Base-by-base conservation (phyloP, 352 stramenopile species). In the Pythium apleroticum region DNA sequence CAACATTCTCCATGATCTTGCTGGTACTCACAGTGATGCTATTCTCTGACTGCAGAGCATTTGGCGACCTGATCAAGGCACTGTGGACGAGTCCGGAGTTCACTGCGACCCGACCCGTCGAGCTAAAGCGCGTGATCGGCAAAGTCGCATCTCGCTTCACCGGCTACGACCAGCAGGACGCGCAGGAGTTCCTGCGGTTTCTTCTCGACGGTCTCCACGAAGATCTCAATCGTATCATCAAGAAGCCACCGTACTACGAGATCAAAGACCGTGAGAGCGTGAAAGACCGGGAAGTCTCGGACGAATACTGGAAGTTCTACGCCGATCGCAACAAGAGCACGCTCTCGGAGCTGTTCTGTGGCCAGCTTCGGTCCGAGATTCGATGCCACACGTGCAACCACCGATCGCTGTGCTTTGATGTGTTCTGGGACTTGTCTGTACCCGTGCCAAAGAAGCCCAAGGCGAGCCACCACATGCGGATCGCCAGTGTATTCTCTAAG, bases 111-210 rank as follows among this genome's bases (percentile, higher is more conserved):
- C 73, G 79, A 11, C 84, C 87, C 7, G 71, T 83, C 14, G 77
- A 91, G 52, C 67, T 96, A 28, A 93, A 93, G 56, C 77, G 75
- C 20, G 75, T 92, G 52, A 81, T 97, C 46, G 80, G 81, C 17
- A 89, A 92, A 43, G 75, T 88, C 14, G 78, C 85, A 8, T 79
- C 75, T 5, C 71, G 81, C n/a, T 96, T 94, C 52, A 79, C 70
- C 0, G 82, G 84, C 7, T 96, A 96, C 71, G 83, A 95, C 43
- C 89, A 97, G 64, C 88, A 97, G 58, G 90, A 97, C 54, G 87
- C 90, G 1, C 89, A 97, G 57, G 89, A 97, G 59, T 96, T 97
- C 56, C 68, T 97, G n/a, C 89, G 91, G 14, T 93, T 91, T 30
- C 66, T 97, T 14, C 72, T 97, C 1, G 89, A 97, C 43, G 84